These are phyloP conservation scores for Talaromyces trachyspermus DNA, from an alignment of 495 filamentous ascomycete genomes.

Conservation along the genomic window DNA sequence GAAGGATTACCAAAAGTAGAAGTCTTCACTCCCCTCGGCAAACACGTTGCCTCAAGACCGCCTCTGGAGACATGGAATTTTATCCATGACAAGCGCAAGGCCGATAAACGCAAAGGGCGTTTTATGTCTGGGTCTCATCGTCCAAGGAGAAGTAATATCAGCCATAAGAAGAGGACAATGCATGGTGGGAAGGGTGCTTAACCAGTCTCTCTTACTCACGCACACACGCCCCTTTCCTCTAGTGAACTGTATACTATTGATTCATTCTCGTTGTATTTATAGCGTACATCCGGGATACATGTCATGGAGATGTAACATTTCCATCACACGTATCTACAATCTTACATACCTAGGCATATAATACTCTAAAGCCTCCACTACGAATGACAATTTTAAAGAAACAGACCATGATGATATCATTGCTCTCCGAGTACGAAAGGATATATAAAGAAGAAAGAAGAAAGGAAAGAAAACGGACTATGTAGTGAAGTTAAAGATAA, in stretches of 20 bases:
- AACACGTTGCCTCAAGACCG: conserved; percentile 57
- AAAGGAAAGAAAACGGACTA: not conserved
- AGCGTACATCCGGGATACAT: too few species aligned
- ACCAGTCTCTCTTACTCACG: not conserved
- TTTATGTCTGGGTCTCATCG: conserved; percentile 8
- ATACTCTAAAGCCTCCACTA: too few species aligned
- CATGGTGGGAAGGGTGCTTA: conserved; percentile 8
- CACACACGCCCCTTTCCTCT: not conserved
- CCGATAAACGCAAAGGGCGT: conserved; percentile 25
- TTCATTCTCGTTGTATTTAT: too few species aligned
- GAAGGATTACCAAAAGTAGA: conserved; percentile 59
- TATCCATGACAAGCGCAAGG: conserved; percentile 26
- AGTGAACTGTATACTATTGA: not conserved
- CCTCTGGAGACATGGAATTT: conserved; percentile 68
- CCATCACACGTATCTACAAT: too few species aligned
- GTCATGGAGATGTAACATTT: too few species aligned
- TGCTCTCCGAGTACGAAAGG: not conserved
- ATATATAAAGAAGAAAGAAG: not conserved
- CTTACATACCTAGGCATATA: too few species aligned
- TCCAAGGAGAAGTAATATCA: conserved; percentile 19
- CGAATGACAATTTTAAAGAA: not conserved
- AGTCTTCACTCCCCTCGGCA: conserved; percentile 76
- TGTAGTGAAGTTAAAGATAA: not conserved
- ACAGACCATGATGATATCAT: conserved; percentile 2
- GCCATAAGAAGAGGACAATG: conserved; percentile 16